Conservation (phyloP, 441 rosid genomes). For the Populus tomentosa region DNA sequence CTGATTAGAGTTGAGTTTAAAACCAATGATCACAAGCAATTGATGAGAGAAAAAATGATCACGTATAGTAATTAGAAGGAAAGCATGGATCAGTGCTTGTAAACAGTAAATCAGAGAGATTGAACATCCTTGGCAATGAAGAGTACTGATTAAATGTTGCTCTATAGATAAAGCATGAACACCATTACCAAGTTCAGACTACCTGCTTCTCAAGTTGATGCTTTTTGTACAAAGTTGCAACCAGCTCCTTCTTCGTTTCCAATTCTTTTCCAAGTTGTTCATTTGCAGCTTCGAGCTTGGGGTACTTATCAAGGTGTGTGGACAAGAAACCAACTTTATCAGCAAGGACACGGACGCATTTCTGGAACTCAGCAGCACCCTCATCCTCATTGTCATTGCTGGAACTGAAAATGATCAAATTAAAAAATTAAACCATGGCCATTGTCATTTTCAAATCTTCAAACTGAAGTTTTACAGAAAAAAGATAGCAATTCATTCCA, state of each 20-base stretch:
- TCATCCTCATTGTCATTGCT: slow-evolving; percentile 71
- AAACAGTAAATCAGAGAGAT: neutral
- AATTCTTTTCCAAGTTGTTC: slow-evolving; percentile 75
- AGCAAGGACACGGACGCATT: slow-evolving; percentile 69
- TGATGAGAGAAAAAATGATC: neutral
- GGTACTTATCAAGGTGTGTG: slow-evolving; percentile 63
- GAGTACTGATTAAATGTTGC: too few relatives aligned
- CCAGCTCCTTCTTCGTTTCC: slow-evolving; percentile 73
- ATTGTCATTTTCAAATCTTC: slow-evolving; percentile 11
- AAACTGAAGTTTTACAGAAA: neutral
- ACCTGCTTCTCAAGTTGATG: slow-evolving; percentile 99
- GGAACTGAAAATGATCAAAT: slow-evolving; percentile 50
- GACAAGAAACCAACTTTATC: slow-evolving; percentile 80
- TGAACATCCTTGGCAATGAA: neutral
- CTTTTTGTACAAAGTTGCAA: slow-evolving; percentile 65
- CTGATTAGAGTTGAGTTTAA: too few relatives aligned
- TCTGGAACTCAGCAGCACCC: slow-evolving; percentile 58
- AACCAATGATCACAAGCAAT: too few relatives aligned
- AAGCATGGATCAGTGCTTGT: neutral
- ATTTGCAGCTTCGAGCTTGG: slow-evolving; percentile 60
- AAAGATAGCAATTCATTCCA: neutral
- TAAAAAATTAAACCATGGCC: neutral
- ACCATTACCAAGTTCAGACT: slow-evolving; percentile 11
- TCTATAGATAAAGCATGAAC: neutral
- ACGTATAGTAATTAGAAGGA: neutral